A percentile compares a stretch with the other conserved stretches of the same genome.
Evolutionary conservation across 2,329 filamentous ascomycete genomes (phyloP).

Genomic region (Aspergillus piperis): DNA sequence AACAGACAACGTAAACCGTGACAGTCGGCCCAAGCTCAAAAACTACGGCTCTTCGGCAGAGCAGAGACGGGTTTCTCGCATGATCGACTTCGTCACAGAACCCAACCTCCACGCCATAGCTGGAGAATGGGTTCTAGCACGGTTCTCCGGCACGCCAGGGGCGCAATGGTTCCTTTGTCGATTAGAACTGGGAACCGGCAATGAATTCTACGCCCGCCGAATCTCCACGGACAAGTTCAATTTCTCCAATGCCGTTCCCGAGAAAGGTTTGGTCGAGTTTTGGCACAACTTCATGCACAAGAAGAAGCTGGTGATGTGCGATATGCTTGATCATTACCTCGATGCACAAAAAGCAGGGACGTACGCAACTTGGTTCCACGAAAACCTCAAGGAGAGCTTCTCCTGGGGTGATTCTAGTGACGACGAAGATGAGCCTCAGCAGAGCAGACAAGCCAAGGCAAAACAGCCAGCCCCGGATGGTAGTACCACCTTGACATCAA

Average conservation of each 20-base stretch:
- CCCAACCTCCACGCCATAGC: conserved; percentile 16
- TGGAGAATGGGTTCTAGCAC: conserved; percentile 21
- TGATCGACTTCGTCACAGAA: conserved; percentile 21
- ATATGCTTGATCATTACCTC: conserved; percentile 10
- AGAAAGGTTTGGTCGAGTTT: conserved; percentile 18
- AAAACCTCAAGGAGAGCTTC: neutral
- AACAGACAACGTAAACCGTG: neutral
- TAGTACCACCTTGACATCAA: neutral
- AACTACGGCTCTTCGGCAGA: neutral
- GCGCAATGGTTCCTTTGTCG: conserved; percentile 21
- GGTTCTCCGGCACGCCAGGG: conserved; percentile 16
- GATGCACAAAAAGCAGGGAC: neutral
- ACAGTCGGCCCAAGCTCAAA: neutral
- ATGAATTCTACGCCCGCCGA: conserved; percentile 16
- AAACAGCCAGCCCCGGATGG: neutral
- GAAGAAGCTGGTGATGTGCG: conserved; percentile 17
- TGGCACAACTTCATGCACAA: conserved; percentile 17
- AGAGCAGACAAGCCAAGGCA: neutral
- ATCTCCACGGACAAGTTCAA: conserved; percentile 19
- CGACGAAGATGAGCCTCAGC: neutral
- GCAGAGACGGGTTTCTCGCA: conserved; percentile 15
- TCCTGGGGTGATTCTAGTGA: neutral
- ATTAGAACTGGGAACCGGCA: conserved; percentile 14
- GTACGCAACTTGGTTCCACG: neutral
- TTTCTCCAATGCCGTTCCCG: conserved; percentile 19